Evolutionary conservation across 345 rosid genomes (phyloP), one percentile per base, ranked within the genome.

Genomic region (Camelina sativa): DNA sequence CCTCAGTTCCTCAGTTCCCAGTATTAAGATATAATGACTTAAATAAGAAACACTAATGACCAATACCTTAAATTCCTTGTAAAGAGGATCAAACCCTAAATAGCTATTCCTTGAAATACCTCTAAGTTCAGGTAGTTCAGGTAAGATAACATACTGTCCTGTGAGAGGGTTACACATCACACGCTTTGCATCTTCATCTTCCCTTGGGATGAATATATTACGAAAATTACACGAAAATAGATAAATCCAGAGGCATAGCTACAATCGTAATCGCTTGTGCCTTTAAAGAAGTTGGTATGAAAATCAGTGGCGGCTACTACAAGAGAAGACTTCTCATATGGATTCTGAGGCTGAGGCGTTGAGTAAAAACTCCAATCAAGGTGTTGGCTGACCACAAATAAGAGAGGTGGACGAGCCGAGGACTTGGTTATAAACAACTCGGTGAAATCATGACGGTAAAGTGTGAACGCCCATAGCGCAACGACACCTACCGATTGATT

Each of bases 31-130:
- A 4, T 30, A 2, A 32, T 30, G 4, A 8, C 1, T 5, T 2
- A 3, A 25, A 25, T 25, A 25, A 25, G 15, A 4, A 41, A 3
- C 46, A 11, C 12, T 11, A 11, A 8, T 3, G 12, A n/a, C 3
- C 62, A 57, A 7, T 3, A 57, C 38, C 62, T 57, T 57, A 12
- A 57, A 15, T 15, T 56, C 20, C 20, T 15, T 15, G 20, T 7
- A 38, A 30, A 32, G n/a, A 2, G 22, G 41, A 57, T 57, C 62
- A 32, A 57, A 32, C 62, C 62, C 61, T 56, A 56, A 47, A 47
- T n/a, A 7, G 52, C 20, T 8, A 3, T 4, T 2, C 3, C 2
- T 28, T 4, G 3, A 1, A 41, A 4, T 5, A 12, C 6, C n/a
- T 12, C 15, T 13, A 0, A n/a, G 22, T 0, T 47, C 11, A 15